Conservation (phyloP, 1,139 yeast genomes). For the Blastobotrys capitulatus region DNA sequence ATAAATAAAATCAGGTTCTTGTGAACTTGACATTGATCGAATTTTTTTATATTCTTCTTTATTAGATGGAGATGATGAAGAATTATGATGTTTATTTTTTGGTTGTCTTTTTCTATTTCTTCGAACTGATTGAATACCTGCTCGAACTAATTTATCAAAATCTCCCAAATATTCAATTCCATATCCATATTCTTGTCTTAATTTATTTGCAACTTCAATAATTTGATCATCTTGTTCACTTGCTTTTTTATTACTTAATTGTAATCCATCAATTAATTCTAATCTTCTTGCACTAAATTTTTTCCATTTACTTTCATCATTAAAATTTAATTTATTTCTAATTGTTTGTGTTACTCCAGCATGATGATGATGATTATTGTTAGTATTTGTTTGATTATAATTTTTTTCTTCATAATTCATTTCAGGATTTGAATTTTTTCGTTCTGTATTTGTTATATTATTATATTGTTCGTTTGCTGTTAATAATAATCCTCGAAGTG, state of each 20-base stretch:
- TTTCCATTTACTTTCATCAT: conserved; percentile 82
- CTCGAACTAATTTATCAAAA: conserved; percentile 83
- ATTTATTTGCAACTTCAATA: conserved; percentile 63
- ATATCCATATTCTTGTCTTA: conserved; percentile 73
- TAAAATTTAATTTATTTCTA: conserved; percentile 65
- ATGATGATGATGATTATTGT: background rate
- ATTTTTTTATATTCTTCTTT: background rate
- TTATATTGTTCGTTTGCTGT: too few relatives aligned
- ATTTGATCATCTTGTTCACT: conserved; percentile 87
- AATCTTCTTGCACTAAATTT: conserved; percentile 81
- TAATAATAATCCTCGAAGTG: too few relatives aligned
- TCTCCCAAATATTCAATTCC: conserved; percentile 54
- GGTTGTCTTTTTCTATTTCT: conserved; percentile 57
- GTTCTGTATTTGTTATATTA: too few relatives aligned
- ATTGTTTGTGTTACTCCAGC: conserved; percentile 57
- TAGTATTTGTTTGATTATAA: too few relatives aligned
- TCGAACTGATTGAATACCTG: conserved; percentile 81
- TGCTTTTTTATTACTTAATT: conserved; percentile 74
- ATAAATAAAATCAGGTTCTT: background rate
- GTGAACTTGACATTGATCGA: background rate
- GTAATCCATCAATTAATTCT: conserved; percentile 78
- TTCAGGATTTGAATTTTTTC: too few relatives aligned
- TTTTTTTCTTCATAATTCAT: too few relatives aligned
- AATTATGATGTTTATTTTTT: conserved; percentile 14
- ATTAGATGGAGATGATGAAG: too few relatives aligned